Percentiles rank a stretch among this genome's conserved stretches.
Conservation (phyloP, 768 basidiomycete species). For the Mycena kentingensis region DNA sequence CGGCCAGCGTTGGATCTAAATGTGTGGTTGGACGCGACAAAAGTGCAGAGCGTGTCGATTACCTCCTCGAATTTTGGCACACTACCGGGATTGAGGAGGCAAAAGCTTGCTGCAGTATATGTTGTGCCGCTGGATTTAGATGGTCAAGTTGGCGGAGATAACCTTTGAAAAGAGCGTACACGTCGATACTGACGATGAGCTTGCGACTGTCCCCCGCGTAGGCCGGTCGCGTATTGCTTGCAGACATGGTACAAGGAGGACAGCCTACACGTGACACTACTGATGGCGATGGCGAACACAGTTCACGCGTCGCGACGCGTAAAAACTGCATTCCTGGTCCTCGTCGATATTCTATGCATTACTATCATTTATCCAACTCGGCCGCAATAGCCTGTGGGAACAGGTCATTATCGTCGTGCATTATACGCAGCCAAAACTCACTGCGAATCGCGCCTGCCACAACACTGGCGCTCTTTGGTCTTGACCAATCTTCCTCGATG, state of each 20-base stretch:
- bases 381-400: no score
- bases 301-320: no score
- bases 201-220: neutral
- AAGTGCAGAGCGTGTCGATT: neutral
- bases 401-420: no score
- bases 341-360: no score
- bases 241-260: neutral
- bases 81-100: constrained; percentile 18
- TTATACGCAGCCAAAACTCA: no score
- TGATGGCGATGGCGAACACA: neutral
- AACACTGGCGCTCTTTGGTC: constrained; percentile 6
- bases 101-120: constrained; percentile 19
- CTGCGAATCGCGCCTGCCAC: constrained; percentile 12
- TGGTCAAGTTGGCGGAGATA: no score
- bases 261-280: neutral
- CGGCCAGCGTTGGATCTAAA: constrained; percentile 21
- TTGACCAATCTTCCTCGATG: constrained; percentile 1
- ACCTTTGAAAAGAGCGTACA: no score
- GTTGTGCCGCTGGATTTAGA: no score
- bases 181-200: constrained; percentile 1
- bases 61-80: constrained; percentile 26
- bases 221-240: neutral
- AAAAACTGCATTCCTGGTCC: no score
- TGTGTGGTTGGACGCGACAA: neutral
- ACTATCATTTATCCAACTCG: no score